Base-by-base conservation (phyloP, 108 stramenopile species). In the Skeletonema grethae region DNA sequence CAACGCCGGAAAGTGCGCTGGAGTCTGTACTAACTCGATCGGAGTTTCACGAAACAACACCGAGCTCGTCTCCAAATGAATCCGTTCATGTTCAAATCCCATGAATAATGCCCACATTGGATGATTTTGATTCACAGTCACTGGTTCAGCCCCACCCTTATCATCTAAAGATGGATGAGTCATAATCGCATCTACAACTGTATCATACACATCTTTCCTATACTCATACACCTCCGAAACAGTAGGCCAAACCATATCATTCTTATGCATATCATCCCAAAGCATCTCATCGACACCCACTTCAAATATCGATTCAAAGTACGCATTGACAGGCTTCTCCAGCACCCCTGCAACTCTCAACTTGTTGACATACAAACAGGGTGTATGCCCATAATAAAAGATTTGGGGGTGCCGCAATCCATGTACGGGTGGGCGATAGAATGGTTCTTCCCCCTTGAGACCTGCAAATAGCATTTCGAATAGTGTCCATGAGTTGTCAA, bases 271-370 rank as follows among this genome's bases (percentile, higher is more conserved):
- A 67, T 91, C 93, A 80, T 93, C 97, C 97, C 97, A 98, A 0
- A 90, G 76, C 97, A 98, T 98, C 80, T 98, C 97, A 67, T 98
- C 97, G 1, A 97, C 97, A 18, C 97, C 97, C 7, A 94, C 91
- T 67, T 97, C 97, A 61, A 96, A 96, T 60, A 98, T 87, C 64
- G 82, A 84, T 83, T 98, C 96, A 74, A 95, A 91, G 74, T 95
- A 89, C 16, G 87, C 73, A 73, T 91, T 85, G 57, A 91, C 87
- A 16, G 87, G 89, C 57, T 91, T 84, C 25, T 57, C 22, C 28
- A 97, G 39, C 2, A 97, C 86, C 11, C 96, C 95, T 16, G 93
- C 85, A 8, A 96, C 89, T 31, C 91, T 85, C 2, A 98, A 78
- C 67, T 98, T 98, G 85, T 98, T 98, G 57, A 96, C 76, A 78